phyloP scores from a whole-genome alignment of 169 alveolate species.

The Babesia divergens region DNA sequence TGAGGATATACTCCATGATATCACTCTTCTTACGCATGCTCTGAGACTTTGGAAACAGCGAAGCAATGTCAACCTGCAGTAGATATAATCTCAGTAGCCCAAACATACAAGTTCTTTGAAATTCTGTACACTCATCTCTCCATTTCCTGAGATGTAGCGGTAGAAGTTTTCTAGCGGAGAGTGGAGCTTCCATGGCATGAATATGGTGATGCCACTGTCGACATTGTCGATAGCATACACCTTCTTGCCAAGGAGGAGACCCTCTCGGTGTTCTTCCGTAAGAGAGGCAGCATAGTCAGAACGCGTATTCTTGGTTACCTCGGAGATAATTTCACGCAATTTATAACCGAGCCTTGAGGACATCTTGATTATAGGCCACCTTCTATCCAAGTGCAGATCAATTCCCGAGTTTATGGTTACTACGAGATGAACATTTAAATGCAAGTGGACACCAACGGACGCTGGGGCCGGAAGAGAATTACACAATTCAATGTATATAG shows the following conservation, averaged over 20 bases:
- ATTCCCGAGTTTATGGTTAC: no score
- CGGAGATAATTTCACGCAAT: constrained; percentile 35
- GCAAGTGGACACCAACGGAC: not conserved
- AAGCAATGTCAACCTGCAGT: constrained; percentile 30
- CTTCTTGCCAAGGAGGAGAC: constrained; percentile 39
- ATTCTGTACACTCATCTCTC: not conserved
- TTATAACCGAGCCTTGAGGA: constrained; percentile 21
- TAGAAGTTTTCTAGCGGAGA: constrained; percentile 22
- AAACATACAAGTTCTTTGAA: constrained; percentile 24
- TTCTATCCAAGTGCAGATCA: not conserved
- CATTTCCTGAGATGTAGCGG: not conserved
- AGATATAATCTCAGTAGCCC: not conserved
- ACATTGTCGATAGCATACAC: constrained; percentile 49
- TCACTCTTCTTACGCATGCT: constrained; percentile 47
- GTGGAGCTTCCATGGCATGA: constrained; percentile 60
- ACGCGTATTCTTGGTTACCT: constrained; percentile 13
- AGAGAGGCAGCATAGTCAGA: constrained; percentile 21
- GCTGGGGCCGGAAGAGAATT: no score
- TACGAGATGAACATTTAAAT: not conserved
- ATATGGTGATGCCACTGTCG: constrained; percentile 32
- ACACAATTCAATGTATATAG: no score
- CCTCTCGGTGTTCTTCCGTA: constrained; percentile 45
- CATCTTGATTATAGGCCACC: not conserved
- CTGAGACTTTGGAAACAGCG: constrained; percentile 47
- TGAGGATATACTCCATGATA: constrained; percentile 26